Percentiles rank a stretch among this genome's conserved stretches.
Evolutionary conservation across 768 basidiomycete species (phyloP).

Genomic region (Russula brevipes): DNA sequence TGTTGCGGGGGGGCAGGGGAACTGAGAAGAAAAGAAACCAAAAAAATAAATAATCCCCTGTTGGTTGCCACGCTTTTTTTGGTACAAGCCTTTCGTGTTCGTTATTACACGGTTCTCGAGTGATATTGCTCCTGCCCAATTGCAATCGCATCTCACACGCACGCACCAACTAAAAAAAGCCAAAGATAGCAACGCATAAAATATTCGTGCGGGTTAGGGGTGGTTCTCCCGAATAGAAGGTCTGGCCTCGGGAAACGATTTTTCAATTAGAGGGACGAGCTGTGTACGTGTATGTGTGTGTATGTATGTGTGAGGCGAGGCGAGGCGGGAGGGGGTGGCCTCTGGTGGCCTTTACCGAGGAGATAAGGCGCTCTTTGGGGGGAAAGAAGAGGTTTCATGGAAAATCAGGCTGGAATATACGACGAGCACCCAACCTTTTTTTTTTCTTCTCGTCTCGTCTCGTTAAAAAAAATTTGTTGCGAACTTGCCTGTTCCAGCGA

Average conservation of each 20-base stretch:
- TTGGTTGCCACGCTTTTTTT: no score
- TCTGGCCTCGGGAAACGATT: not conserved
- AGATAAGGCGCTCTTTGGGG: constrained; percentile 2
- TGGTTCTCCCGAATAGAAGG: constrained; percentile 1
- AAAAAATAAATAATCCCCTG: no score
- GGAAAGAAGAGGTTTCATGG: not conserved
- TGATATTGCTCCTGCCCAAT: not conserved
- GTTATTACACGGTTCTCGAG: no score
- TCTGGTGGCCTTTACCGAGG: not conserved
- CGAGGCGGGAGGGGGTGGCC: not conserved
- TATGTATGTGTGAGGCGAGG: not conserved
- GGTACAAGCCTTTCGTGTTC: no score
- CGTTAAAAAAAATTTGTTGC: not conserved
- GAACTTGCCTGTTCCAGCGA: not conserved
- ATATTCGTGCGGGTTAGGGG: no score
- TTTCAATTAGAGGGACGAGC: no score
- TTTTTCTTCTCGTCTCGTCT: not conserved
- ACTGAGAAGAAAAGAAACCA: no score
- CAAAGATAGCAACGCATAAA: constrained; percentile 10
- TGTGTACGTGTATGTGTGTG: no score
- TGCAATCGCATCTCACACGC: constrained; percentile 2
- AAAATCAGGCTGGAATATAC: not conserved
- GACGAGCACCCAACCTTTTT: no score
- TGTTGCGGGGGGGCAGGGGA: no score
- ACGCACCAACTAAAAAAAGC: not conserved